Base-by-base conservation (phyloP, 228 moss, liverwort and hornwort species). In the Sphagnum magellanicum region DNA sequence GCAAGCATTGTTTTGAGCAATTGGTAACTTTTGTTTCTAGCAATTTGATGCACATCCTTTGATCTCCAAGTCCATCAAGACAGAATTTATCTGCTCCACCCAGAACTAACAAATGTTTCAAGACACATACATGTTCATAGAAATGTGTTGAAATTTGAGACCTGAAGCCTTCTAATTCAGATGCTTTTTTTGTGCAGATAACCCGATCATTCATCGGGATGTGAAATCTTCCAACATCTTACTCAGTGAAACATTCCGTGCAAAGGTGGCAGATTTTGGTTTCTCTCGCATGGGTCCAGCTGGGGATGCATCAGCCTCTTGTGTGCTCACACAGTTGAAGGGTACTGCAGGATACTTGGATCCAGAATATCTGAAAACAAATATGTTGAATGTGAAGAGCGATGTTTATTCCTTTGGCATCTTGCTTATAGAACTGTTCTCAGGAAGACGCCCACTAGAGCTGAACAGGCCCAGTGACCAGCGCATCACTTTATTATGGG, bases 181-280 rank as follows among this genome's bases (percentile, higher is more conserved):
- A n/a, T n/a, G 6, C 4, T n/a, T 61, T 50, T 70, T 17, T n/a
- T 68, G 9, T n/a, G 14, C 70, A 70, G 70, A 70, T 70, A 14
- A 46, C 5, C 70, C 70, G 11, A 70, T 70, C 46, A 70, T 70
- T 16, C 70, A 70, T 49, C 58, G 70, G 60, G 59, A 74, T 61
- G 67, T 74, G 53, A 67, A 74, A 57, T 17, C 57, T 17, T 55
- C 67, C 47, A 74, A 74, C 73, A 74, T 74, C 48, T 66, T 74
- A 4, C 17, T 74, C 49, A 67, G 48, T 13, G 59, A 60, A 14
- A 49, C 67, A 10, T 59, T 67, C 48, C 53, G 55, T 17, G 73
- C 73, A 15, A 74, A 67, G 60, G 67, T 74, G 51, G 64, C 73
- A 11, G 73, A 74, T 74, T 74, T 74, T 68, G 73, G 73, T 5